Base-by-base conservation (phyloP, 2,329 filamentous ascomycete genomes). In the Nannizzia gypsea region DNA sequence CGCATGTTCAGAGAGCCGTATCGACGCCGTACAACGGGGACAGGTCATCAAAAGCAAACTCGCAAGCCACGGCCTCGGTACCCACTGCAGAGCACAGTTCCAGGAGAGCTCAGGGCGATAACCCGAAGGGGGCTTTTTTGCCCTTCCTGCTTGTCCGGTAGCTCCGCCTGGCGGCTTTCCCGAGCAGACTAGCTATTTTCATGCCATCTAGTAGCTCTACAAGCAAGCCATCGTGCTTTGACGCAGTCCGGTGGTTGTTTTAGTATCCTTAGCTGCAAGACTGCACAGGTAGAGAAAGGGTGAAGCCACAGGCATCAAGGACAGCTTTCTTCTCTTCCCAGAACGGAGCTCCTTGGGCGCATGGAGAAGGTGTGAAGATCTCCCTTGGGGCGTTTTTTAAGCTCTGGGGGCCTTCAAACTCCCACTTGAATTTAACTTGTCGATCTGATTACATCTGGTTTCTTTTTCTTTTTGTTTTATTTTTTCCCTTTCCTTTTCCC, bases 21-120 rank as follows among this genome's bases (percentile, higher is more conserved):
- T 46, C 20, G 20, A 52, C 22, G 48, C 22, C 26, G 22, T 52
- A 31, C 48, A 13, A 28, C 22, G 24, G 48, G 22, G 26, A 52
- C 48, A 52, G 48, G 26, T 52, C 48, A 52, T 13, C 48, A 28
- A 28, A 22, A 28, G 22, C 22, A 52, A 52, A 26, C 48, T 22
- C 48, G 48, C 48, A 52, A 52, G 48, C 48, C 48, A 52, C 48
- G 11, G 48, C 48, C 9, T 26, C 22, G 48, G 48, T 52, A 52
- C 22, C 48, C 48, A 52, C 24, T n/a, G 9, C 20, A 52, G 48
- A 31, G 26, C 48, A 52, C 48, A 52, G 48, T 17, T 52, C 22
- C 48, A 52, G 11, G 13, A 31, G 48, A 52, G 48, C 26, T 31
- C 48, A 31, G 11, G 26, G 48, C 48, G 48, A 31, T 20, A 52